Evolutionary conservation across 2,329 filamentous ascomycete species (phyloP), one percentile per base, ranked within the genome.

Genomic region (Aspergillus sp.): DNA sequence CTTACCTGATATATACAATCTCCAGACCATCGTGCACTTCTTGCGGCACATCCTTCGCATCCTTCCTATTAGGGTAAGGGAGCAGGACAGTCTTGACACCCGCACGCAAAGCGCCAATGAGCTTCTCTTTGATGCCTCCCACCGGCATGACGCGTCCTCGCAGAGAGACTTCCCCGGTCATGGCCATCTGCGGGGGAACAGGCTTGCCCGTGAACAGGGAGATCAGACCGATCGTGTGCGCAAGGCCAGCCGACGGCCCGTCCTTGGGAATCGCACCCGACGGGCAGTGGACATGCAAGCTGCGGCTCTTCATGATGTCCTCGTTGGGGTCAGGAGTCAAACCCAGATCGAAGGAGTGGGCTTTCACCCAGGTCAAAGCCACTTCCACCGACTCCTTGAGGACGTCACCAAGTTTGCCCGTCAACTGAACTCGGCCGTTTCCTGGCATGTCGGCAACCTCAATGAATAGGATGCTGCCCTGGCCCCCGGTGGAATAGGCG

Each of bases 391-490:
- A 89, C 62, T 98, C 91, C 63, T 96, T 96, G 37, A 98, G 76
- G 17, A 98, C 91, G 48, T 95, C 88, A 42, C 91, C 91, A 5
- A 98, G 77, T 58, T 93, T 96, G 40, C 91, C 91, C 1, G 91
- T 98, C 15, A 98, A 77, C 63, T 96, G 91, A 22, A 98, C 86
- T 33, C 82, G 80, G 20, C 91, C 91, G 35, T 76, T 80, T 26
- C 91, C 91, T 0, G 91, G 91, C 86, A 96, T 96, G 54, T 94
- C 88, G 8, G 89, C 86, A 27, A 95, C 86, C 63, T 98, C 91
- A 49, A 98, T 98, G 68, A 98, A 98, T 35, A 98, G 72, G 51
- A 98, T 98, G 53, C 83, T 88, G 41, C 91, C 91, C 57, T 95
- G 89, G 29, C 86, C 86, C 30, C 91, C 89, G 3, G 81, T 82